Evolutionary conservation across 805 yeast species (phyloP).

Genomic region (Myxozyma udenii): DNA sequence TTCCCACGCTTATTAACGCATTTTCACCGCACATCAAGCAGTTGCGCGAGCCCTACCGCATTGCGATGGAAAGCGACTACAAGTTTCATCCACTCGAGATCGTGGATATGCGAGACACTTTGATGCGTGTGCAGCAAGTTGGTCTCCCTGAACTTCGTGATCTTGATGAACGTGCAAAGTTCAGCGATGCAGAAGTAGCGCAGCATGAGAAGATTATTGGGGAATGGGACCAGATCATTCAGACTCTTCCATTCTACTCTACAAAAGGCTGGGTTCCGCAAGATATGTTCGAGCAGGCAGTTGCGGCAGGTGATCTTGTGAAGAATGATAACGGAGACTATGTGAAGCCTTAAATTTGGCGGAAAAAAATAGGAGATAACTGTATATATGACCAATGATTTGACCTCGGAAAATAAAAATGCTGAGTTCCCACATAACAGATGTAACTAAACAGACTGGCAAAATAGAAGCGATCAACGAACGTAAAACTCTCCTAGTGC

Average conservation of each 20-base stretch:
- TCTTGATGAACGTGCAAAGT: conserved; percentile 55
- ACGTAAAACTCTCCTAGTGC: conserved; percentile 5
- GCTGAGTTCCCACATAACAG: too few relatives aligned
- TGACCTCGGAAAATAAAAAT: not conserved
- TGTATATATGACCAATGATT: too few relatives aligned
- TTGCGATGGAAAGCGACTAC: conserved; percentile 24
- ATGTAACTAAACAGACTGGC: too few relatives aligned
- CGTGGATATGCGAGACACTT: conserved; percentile 36
- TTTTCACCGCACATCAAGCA: conserved; percentile 75
- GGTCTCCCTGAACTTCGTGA: conserved; percentile 29
- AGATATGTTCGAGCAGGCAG: conserved; percentile 74
- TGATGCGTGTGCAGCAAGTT: conserved; percentile 35
- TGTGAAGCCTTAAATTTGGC: conserved; percentile 16
- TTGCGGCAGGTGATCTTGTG: conserved; percentile 65
- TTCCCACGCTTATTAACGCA: conserved; percentile 68
- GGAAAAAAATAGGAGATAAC: too few relatives aligned
- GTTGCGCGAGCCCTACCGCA: conserved; percentile 37
- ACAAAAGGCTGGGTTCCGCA: conserved; percentile 96
- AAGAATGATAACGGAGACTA: conserved; percentile 60
- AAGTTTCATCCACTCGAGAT: conserved; percentile 42
- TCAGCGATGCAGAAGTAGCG: conserved; percentile 57
- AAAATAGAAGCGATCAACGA: not conserved
- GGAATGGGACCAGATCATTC: conserved; percentile 63
- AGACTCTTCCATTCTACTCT: conserved; percentile 77
- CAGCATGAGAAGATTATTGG: conserved; percentile 57